Base-by-base conservation (phyloP, 1,284 basidiomycete genomes). In the Melampsora americana region DNA sequence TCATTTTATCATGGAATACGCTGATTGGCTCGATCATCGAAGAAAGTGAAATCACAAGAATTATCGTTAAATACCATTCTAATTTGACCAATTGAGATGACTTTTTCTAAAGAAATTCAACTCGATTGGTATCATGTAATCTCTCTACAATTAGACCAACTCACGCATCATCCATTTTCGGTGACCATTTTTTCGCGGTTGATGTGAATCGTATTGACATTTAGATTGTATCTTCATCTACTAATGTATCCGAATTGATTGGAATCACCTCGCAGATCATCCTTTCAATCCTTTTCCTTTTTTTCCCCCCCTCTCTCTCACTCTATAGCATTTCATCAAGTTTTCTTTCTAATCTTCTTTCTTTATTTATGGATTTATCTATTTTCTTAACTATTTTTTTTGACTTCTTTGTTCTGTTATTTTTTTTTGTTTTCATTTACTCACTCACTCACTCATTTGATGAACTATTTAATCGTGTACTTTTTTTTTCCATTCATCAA, bases 1-100 rank as follows among this genome's bases (percentile, higher is more conserved):
- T 23, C 86, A 87, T 79, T 95, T 95, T 82, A 83, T 96, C 72
- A 81, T 90, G 5, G 89, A 90, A 48, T 96, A 90, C 83, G 70
- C 70, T 5, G 32, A 73, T 65, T 65, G 61, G 61, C 35, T 73
- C 28, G 70, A 73, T 32, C 39, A 32, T 16, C 60, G 26, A 61
- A 16, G 16, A 61, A 16, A 61, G 16, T 61, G 50, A 56, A 56
- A 35, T 4, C 9, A n/a, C 9, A 35, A 35, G 3, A 35, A 3
- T 35, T 35, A 35, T 35, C 35, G 35, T 35, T 35, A 35, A 35
- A 35, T 35, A 35, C 35, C 35, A 35, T 35, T 35, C 35, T 35
- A 35, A 35, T 35, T 9, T 4, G 35, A 35, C 35, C 35, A 4
- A 35, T 35, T 35, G 35, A 35, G 35, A 35, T 35, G 35, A 35